Conservation (phyloP, 2,329 filamentous ascomycete species). For the Microdochium paspali region DNA sequence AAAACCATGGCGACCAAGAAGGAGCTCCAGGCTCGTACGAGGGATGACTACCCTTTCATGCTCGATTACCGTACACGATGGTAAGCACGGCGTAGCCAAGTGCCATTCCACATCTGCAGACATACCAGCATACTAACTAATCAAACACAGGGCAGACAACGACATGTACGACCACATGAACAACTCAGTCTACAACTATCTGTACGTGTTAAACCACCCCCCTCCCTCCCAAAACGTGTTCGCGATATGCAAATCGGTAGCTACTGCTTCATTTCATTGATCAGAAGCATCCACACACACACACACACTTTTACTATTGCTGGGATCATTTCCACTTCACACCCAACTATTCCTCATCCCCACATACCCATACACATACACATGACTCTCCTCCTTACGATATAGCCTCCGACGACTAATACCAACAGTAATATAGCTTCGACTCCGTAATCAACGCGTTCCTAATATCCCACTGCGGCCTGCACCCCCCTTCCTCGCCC, state of each 20-base stretch:
- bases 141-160: slow-evolving; percentile 64
- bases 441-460: slow-evolving; percentile 88
- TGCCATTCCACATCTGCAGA: slow-evolving; percentile 3
- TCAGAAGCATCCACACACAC: no score
- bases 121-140: slow-evolving; percentile 7
- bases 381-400: no score
- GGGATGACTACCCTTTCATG: slow-evolving; percentile 67
- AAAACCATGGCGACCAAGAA: slow-evolving; percentile 25
- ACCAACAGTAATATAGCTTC: slow-evolving; percentile 55
- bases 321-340: no score
- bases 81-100: slow-evolving; percentile 31
- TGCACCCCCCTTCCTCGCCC: slow-evolving; percentile 58
- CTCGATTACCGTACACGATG: slow-evolving; percentile 83
- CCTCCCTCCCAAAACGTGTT: not conserved
- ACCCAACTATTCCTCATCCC: no score
- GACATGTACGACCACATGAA: slow-evolving; percentile 95
- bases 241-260: not conserved
- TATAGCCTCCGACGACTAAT: no score
- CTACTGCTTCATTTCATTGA: not conserved
- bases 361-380: no score
- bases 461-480: slow-evolving; percentile 67
- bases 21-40: slow-evolving; percentile 49
- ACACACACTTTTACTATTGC: no score
- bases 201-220: slow-evolving; percentile 33
- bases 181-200: slow-evolving; percentile 76